Evolutionary conservation across 768 basidiomycete genomes (phyloP).

Genomic region (Butyriboletus loyo): DNA sequence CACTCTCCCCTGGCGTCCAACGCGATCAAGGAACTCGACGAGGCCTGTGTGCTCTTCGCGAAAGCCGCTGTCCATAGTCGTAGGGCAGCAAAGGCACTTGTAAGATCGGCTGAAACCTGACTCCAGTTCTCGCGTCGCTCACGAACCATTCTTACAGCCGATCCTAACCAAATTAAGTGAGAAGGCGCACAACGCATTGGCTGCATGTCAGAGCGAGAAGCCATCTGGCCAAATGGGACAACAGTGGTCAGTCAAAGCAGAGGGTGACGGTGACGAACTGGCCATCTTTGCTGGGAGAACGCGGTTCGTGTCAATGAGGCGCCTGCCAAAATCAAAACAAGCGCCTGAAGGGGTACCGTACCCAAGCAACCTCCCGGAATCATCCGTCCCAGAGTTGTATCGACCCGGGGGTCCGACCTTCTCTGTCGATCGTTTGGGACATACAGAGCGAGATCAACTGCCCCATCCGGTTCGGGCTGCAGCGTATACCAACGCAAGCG

Average conservation of each 20-base stretch:
- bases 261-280: conserved; percentile 58
- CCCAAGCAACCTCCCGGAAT: background rate
- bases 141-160: conserved; percentile 33
- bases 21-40: conserved; percentile 69
- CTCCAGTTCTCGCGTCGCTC: background rate
- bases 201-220: conserved; percentile 38
- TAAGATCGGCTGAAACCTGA: conserved; percentile 30
- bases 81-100: conserved; percentile 63
- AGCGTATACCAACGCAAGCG: conserved; percentile 4
- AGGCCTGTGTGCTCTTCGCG: conserved; percentile 62
- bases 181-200: conserved; percentile 60
- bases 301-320: conserved; percentile 53
- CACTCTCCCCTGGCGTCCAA: conserved; percentile 61
- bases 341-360: background rate
- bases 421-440: conserved; percentile 15
- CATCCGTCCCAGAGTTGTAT: conserved; percentile 8
- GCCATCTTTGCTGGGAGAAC: conserved; percentile 68
- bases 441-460: conserved; percentile 13
- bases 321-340: conserved; percentile 24
- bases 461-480: conserved; percentile 1
- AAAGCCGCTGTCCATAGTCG: conserved; percentile 58
- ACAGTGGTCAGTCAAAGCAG: conserved; percentile 52
- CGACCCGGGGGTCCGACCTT: conserved; percentile 14
- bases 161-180: conserved; percentile 60
- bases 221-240: conserved; percentile 31